A percentile compares a stretch with the other conserved stretches of the same genome.
These are phyloP conservation scores for Hirschfeldia incana DNA, from an alignment of 345 rosid genomes.

Conservation along the genomic window DNA sequence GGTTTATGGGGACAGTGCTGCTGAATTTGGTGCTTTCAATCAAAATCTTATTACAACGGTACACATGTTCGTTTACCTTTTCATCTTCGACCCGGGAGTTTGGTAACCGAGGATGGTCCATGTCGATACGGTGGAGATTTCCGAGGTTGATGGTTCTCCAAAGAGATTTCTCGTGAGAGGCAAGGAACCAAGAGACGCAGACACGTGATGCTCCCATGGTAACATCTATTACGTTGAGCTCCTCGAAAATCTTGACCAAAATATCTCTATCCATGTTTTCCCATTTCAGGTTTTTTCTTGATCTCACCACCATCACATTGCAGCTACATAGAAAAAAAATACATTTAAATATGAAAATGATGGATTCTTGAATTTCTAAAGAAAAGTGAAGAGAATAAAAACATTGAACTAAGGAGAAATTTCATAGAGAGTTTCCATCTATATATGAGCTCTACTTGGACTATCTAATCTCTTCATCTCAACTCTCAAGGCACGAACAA, in stretches of 20 bases:
- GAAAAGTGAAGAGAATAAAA: not conserved
- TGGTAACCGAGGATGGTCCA: not conserved
- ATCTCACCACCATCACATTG: not conserved
- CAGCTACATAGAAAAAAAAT: not conserved
- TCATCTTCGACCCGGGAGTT: not conserved
- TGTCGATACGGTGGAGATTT: not conserved
- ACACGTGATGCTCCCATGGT: not conserved
- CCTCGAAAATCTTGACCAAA: not conserved
- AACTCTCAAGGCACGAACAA: not conserved
- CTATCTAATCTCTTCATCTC: slow-evolving; percentile 1
- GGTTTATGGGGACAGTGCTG: not conserved
- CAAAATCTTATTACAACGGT: not conserved
- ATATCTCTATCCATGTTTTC: slow-evolving; percentile 9
- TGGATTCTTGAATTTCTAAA: not conserved
- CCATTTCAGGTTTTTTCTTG: not conserved
- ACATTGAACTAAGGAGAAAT: slow-evolving; percentile 7
- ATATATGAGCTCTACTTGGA: slow-evolving; percentile 2
- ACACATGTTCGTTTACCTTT: not conserved
- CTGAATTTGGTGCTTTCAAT: not conserved
- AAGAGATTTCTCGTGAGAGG: not conserved
- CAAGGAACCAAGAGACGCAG: not conserved
- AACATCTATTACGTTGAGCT: slow-evolving; percentile 1
- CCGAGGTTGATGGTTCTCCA: not conserved
- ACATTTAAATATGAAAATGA: not conserved
- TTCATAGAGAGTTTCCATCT: slow-evolving; percentile 5